phyloP scores from a whole-genome alignment of 192 early-diverging fungal genomes.

The Backusella sp. region DNA sequence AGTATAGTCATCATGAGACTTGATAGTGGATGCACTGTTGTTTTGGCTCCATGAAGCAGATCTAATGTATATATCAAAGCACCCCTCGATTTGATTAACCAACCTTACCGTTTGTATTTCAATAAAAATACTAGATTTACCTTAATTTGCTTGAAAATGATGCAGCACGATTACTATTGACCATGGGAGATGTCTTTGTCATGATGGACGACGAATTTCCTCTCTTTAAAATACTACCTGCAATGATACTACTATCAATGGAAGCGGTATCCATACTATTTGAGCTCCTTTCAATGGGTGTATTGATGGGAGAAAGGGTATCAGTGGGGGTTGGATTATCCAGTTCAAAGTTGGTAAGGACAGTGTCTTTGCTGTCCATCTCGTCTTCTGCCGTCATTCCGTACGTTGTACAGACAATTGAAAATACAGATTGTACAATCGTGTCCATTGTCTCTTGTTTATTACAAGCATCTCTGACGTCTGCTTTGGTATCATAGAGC shows the following conservation, averaged over 20 bases:
- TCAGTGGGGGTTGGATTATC: background rate
- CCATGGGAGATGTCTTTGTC: conserved; percentile 33
- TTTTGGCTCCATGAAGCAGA: conserved; percentile 14
- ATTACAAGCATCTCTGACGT: conserved; percentile 51
- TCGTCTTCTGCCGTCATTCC: conserved; percentile 43
- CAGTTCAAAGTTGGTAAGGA: conserved; percentile 17
- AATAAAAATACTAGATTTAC: background rate
- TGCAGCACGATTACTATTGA: conserved; percentile 25
- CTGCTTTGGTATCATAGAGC: conserved; percentile 9
- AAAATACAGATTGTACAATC: conserved; percentile 53
- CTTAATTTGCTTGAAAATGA: conserved; percentile 25
- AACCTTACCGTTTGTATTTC: background rate
- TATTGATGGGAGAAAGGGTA: background rate
- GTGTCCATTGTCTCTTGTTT: conserved; percentile 54
- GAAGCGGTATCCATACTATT: background rate
- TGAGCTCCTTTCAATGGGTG: background rate
- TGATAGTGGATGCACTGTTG: background rate
- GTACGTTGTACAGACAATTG: conserved; percentile 46
- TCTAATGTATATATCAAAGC: background rate
- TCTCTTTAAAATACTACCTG: conserved; percentile 28
- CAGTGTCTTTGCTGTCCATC: conserved; percentile 42
- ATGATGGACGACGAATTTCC: conserved; percentile 21
- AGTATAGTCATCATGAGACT: conserved; percentile 28
- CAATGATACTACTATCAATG: background rate
- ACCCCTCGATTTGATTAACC: background rate